Conservation (phyloP, 108 stramenopile genomes). For the Skeletonema menzelii region DNA sequence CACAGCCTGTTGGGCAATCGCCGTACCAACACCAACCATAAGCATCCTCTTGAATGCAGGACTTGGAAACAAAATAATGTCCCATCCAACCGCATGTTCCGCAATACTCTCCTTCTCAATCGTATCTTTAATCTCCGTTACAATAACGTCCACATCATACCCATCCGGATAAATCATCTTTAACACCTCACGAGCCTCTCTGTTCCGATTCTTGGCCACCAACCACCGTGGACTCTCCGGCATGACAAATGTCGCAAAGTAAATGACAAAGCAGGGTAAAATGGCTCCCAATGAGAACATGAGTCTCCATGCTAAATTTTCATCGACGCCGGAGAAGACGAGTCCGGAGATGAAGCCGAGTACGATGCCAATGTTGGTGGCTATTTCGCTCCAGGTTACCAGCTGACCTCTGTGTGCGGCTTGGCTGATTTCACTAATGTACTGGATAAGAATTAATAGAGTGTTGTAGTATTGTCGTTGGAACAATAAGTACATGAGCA, state of each 20-base stretch:
- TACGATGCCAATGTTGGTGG: constrained; percentile 44
- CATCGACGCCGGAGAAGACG: constrained; percentile 44
- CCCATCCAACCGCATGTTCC: constrained; percentile 75
- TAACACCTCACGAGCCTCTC: constrained; percentile 59
- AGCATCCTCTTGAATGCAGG: constrained; percentile 83
- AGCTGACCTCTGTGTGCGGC: constrained; percentile 76
- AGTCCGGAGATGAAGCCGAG: constrained; percentile 58
- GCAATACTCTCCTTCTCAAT: constrained; percentile 63
- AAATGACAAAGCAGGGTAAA: constrained; percentile 68
- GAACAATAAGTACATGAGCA: too few species aligned
- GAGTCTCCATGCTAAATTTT: constrained; percentile 67
- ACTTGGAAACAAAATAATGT: constrained; percentile 71
- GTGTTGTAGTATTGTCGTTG: too few species aligned
- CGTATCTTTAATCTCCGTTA: constrained; percentile 71
- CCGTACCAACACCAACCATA: constrained; percentile 75
- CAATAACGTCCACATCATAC: constrained; percentile 53
- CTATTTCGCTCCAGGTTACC: constrained; percentile 65
- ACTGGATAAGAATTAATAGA: constrained; percentile 4
- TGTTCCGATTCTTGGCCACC: constrained; percentile 57
- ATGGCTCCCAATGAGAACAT: constrained; percentile 73
- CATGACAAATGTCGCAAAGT: constrained; percentile 66
- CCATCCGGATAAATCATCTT: constrained; percentile 66
- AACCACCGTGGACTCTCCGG: constrained; percentile 94
- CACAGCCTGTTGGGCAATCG: constrained; percentile 86
- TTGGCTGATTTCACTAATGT: constrained; percentile 82